These are phyloP conservation scores for Mycena sanguinolenta DNA, from an alignment of 768 basidiomycete genomes.

Conservation along the genomic window DNA sequence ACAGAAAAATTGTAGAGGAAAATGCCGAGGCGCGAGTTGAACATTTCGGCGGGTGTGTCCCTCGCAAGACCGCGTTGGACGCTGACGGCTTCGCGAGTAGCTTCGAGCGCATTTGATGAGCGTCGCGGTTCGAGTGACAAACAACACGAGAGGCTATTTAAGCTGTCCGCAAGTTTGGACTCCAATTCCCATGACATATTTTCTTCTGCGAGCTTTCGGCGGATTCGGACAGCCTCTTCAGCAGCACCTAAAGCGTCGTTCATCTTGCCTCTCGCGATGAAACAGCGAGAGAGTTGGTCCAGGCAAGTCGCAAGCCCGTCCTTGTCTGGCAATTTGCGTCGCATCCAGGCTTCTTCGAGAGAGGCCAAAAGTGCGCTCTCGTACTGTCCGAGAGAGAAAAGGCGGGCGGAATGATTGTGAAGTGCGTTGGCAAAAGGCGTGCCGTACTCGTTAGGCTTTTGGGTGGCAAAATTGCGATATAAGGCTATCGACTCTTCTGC, in stretches of 20 bases:
- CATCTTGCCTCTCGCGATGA: constrained; percentile 11
- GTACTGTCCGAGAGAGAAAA: constrained; percentile 17
- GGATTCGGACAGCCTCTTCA: constrained; percentile 29
- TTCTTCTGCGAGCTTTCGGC: constrained; percentile 15
- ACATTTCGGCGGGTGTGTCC: background rate
- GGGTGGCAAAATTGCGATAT: constrained; percentile 23
- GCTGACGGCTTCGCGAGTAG: constrained; percentile 30
- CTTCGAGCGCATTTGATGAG: constrained; percentile 16
- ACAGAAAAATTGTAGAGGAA: constrained; percentile 33
- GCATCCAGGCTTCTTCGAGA: constrained; percentile 18
- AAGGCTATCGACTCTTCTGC: constrained; percentile 28
- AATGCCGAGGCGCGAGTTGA: constrained; percentile 25
- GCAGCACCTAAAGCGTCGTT: constrained; percentile 19
- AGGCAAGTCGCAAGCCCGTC: constrained; percentile 20
- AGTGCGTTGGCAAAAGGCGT: constrained; percentile 17
- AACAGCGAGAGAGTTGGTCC: constrained; percentile 25
- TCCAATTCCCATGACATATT: constrained; percentile 17
- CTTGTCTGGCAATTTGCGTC: constrained; percentile 20
- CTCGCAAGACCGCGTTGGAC: constrained; percentile 31
- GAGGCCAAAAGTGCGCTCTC: constrained; percentile 16
- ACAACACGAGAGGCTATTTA: constrained; percentile 29
- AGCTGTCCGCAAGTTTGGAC: constrained; percentile 20
- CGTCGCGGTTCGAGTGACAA: constrained; percentile 3
- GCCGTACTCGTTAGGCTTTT: constrained; percentile 1
- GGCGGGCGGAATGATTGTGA: constrained; percentile 24